phyloP scores from a whole-genome alignment of 2,329 filamentous ascomycete genomes.

The Bipolaris oryzae region DNA sequence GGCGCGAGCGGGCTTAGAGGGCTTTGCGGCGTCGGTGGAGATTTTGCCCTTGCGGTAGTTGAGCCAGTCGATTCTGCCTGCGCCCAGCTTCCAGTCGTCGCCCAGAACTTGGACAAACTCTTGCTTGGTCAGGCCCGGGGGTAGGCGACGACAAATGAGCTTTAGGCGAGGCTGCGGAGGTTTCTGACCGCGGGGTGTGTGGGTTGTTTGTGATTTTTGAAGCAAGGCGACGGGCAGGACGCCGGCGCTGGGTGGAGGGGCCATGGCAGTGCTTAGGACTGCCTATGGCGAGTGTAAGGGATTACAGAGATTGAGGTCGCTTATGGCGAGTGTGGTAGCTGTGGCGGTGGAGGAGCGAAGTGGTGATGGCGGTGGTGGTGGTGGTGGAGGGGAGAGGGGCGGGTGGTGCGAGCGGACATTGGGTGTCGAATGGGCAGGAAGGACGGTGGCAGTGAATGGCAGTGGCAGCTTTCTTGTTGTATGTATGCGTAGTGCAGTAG shows the following conservation, averaged over 20 bases:
- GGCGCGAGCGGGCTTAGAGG: conserved; percentile 77
- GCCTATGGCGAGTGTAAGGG: too few species aligned
- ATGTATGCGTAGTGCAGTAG: too few species aligned
- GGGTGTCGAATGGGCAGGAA: neutral
- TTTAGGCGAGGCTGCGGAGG: conserved; percentile 72
- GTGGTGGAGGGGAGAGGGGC: conserved; percentile 1
- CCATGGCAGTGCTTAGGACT: conserved; percentile 24
- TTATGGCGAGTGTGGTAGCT: conserved; percentile 8
- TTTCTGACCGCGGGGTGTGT: conserved; percentile 44
- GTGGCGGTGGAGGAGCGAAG: conserved; percentile 6
- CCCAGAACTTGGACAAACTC: conserved; percentile 78
- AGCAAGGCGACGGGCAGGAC: conserved; percentile 47
- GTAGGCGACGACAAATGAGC: conserved; percentile 80
- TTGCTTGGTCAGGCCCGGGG: conserved; percentile 79
- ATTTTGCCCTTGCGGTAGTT: conserved; percentile 76
- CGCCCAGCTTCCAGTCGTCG: conserved; percentile 79
- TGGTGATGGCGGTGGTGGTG: neutral
- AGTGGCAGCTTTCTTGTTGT: neutral
- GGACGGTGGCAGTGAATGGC: neutral
- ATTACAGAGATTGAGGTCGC: neutral
- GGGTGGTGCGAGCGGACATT: conserved; percentile 7
- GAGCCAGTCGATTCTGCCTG: conserved; percentile 84
- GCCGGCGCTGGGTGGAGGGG: conserved; percentile 47
- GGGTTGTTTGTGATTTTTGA: conserved; percentile 40
- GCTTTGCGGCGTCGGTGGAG: conserved; percentile 80